Evolutionary conservation across 2,329 filamentous ascomycete species (phyloP), one percentile per base, ranked within the genome.

Genomic region (Podosphaera fusca): DNA sequence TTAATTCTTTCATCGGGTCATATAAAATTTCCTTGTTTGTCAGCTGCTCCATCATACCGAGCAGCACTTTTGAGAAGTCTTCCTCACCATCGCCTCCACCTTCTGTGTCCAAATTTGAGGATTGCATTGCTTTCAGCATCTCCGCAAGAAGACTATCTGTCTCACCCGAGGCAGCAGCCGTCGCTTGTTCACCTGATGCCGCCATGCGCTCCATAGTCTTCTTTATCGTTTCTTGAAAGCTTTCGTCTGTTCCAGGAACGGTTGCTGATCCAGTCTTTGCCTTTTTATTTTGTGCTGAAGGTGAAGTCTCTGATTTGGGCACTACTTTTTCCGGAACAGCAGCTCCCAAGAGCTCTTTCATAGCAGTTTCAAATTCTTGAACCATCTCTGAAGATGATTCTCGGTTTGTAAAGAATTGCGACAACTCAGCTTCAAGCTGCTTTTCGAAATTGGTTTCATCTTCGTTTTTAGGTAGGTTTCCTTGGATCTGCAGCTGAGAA

Each of bases 1-100:
- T 74, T 53, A 98, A 74, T 71, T 98, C 92, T 73, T 95, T 95
- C 88, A 98, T 95, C 2, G 92, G 92, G 72, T 98, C 90, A 68
- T 96, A 96, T 55, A 98, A 72, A 61, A 98, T 95, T 63, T 96
- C 92, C 73, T 95, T 96, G 70, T 94, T 95, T 2, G 92, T 96
- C 61, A 98, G 76, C 70, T 98, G 89, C 71, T 96, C 87, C 90
- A 98, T 96, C 87, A 96, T 95, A 56, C 85, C 86, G 76, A 94
- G 80, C 59, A 98, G 78, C 81, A 96, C 87, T 72, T 94, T 90
- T 58, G 87, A 88, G 65, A 96, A 85, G 63, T 94, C 88, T 64
- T 92, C 88, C 58, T 95, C 87, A 59, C 73, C 74, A 12, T 72
- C 74, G 12, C 73, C 75, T 38, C 73, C 74, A 1, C 74, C 76